These are phyloP conservation scores for Endocalyx cinctus DNA, from an alignment of 2,329 filamentous ascomycete genomes.

Conservation along the genomic window DNA sequence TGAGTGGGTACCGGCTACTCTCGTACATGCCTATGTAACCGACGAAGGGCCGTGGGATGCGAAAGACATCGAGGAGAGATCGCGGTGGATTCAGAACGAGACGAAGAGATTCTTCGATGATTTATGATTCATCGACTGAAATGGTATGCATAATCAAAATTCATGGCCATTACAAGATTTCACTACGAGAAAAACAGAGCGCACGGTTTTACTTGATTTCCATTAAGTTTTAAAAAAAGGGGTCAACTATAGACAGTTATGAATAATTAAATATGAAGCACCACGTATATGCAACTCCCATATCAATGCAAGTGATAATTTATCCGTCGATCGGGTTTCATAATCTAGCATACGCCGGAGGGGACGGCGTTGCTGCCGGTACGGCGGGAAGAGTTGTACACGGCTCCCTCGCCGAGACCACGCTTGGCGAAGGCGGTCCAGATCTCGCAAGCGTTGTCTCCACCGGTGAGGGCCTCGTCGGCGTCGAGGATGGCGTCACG, in stretches of 20 bases:
- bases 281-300: too few relatives aligned
- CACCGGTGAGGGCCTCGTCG: constrained; percentile 42
- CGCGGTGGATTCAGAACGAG: constrained; percentile 30
- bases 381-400: constrained; percentile 17
- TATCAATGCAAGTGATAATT: too few relatives aligned
- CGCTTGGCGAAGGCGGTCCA: constrained; percentile 49
- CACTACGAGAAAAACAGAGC: too few relatives aligned
- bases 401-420: constrained; percentile 37
- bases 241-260: too few relatives aligned
- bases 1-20: constrained; percentile 50
- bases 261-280: too few relatives aligned
- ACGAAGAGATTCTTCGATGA: constrained; percentile 38
- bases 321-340: too few relatives aligned
- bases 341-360: constrained; percentile 26
- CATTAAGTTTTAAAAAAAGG: too few relatives aligned
- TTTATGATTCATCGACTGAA: too few relatives aligned
- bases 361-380: constrained; percentile 26
- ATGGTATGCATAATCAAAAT: too few relatives aligned
- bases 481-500: constrained; percentile 47
- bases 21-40: constrained; percentile 52
- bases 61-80: constrained; percentile 35
- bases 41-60: constrained; percentile 44
- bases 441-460: constrained; percentile 41
- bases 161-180: too few relatives aligned
- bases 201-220: too few relatives aligned